A percentile compares a stretch with the other conserved stretches of the same genome.
phyloP scores from a whole-genome alignment of 1,139 yeast genomes.

The Entelexis sorbosivorans region DNA sequence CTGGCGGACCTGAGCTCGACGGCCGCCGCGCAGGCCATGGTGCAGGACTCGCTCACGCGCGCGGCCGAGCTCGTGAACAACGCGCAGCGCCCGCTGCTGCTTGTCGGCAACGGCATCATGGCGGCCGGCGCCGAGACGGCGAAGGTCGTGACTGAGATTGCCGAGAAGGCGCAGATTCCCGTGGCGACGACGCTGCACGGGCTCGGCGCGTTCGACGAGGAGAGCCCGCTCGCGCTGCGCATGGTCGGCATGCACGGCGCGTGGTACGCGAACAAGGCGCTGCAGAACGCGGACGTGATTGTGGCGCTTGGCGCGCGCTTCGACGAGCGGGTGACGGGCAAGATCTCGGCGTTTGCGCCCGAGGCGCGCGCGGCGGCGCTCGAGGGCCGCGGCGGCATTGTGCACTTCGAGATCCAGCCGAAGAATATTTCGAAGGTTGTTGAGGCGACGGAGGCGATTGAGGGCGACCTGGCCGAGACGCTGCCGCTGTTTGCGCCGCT shows the following conservation, averaged over 20 bases:
- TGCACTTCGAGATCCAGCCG: slow-evolving; percentile 91
- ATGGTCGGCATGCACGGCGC: slow-evolving; percentile 98
- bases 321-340: slow-evolving; percentile 95
- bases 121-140: slow-evolving; percentile 50
- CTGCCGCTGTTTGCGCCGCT: slow-evolving; percentile 62
- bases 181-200: slow-evolving; percentile 94
- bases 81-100: slow-evolving; percentile 80
- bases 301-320: slow-evolving; percentile 94
- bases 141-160: slow-evolving; percentile 59
- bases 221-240: slow-evolving; percentile 79
- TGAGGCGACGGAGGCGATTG: slow-evolving; percentile 92
- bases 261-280: slow-evolving; percentile 88
- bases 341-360: slow-evolving; percentile 82
- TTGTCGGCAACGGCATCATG: slow-evolving; percentile 85
- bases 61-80: slow-evolving; percentile 68
- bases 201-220: slow-evolving; percentile 88
- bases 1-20: slow-evolving; percentile 58
- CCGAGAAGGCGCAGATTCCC: slow-evolving; percentile 86
- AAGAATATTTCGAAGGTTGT: slow-evolving; percentile 96
- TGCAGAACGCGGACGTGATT: slow-evolving; percentile 86
- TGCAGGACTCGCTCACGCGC: slow-evolving; percentile 59
- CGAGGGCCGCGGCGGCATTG: slow-evolving; percentile 86
- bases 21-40: slow-evolving; percentile 59
- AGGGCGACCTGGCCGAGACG: slow-evolving; percentile 85
- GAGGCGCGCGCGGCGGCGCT: slow-evolving; percentile 79